Percentiles rank a stretch among this genome's conserved stretches.
phyloP scores from a whole-genome alignment of 495 filamentous ascomycete genomes.

The Penicillium coffeae region DNA sequence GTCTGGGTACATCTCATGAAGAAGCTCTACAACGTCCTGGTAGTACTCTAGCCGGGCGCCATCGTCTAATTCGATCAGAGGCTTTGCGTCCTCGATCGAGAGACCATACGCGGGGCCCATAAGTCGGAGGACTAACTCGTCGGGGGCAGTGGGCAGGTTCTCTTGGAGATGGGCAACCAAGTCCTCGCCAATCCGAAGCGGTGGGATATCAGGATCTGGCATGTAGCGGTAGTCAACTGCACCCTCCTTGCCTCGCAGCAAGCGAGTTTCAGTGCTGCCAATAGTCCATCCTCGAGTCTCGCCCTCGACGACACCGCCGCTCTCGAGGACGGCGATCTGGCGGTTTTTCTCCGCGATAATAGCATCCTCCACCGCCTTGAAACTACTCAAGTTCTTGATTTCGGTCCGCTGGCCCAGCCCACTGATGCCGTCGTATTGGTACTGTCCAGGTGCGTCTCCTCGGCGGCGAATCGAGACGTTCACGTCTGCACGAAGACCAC shows the following conservation, averaged over 20 bases:
- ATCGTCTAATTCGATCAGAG: slow-evolving; percentile 71
- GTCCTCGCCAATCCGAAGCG: slow-evolving; percentile 69
- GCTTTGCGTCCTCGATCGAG: slow-evolving; percentile 80
- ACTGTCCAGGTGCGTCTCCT: slow-evolving; percentile 35
- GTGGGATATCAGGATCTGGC: slow-evolving; percentile 89
- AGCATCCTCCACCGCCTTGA: slow-evolving; percentile 92
- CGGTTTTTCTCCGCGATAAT: slow-evolving; percentile 86
- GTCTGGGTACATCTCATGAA: slow-evolving; percentile 39
- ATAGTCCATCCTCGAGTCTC: slow-evolving; percentile 95
- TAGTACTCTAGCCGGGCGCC: slow-evolving; percentile 82
- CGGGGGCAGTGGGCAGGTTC: slow-evolving; percentile 65
- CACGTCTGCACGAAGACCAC: slow-evolving; percentile 87
- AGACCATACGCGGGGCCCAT: slow-evolving; percentile 55
- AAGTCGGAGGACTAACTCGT: slow-evolving; percentile 60
- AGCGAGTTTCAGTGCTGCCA: slow-evolving; percentile 67
- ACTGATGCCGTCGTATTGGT: slow-evolving; percentile 50
- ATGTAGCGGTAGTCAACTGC: slow-evolving; percentile 98
- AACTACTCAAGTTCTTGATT: slow-evolving; percentile 95
- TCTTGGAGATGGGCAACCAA: slow-evolving; percentile 58
- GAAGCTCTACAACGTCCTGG: slow-evolving; percentile 61
- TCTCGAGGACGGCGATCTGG: slow-evolving; percentile 77
- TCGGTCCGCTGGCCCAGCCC: slow-evolving; percentile 84
- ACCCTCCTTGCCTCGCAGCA: slow-evolving; percentile 87
- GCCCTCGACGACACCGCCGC: slow-evolving; percentile 71
- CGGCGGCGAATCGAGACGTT: slow-evolving; percentile 81